These are phyloP conservation scores for Venturia asperata DNA, from an alignment of 2,329 filamentous ascomycete species.

Conservation along the genomic window DNA sequence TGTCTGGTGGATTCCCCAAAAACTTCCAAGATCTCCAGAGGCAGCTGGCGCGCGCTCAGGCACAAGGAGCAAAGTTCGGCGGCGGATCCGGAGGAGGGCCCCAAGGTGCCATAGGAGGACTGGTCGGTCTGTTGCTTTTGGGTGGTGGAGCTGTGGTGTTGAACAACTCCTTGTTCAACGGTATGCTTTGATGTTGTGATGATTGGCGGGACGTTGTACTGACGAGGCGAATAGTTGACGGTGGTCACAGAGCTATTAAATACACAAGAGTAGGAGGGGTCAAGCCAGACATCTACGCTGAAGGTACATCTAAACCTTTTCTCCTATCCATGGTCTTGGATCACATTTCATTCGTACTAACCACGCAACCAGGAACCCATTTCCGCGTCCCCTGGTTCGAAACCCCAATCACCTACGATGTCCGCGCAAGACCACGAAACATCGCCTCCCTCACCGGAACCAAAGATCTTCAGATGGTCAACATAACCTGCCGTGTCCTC, in stretches of 20 bases:
- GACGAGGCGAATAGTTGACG: constrained; percentile 60
- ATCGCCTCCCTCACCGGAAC: constrained; percentile 95
- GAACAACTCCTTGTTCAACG: constrained; percentile 63
- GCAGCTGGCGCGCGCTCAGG: constrained; percentile 44
- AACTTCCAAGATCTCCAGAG: constrained; percentile 59
- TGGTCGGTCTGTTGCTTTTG: constrained; percentile 48
- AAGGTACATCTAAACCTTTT: constrained; percentile 56
- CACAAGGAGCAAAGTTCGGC: constrained; percentile 44
- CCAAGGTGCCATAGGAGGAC: constrained; percentile 47
- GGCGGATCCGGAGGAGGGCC: constrained; percentile 43
- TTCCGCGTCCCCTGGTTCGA: constrained; percentile 95
- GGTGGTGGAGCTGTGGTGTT: constrained; percentile 48
- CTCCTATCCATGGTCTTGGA: neutral
- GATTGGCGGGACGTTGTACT: neutral
- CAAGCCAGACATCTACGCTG: constrained; percentile 88
- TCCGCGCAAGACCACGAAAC: constrained; percentile 93
- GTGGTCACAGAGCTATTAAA: constrained; percentile 98
- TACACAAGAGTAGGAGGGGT: constrained; percentile 91
- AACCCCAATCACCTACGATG: constrained; percentile 93
- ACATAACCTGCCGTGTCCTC: constrained; percentile 98
- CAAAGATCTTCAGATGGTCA: constrained; percentile 99
- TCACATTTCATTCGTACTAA: constrained; percentile 8
- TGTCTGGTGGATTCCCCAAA: constrained; percentile 47
- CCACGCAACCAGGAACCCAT: constrained; percentile 63
- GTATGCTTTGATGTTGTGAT: constrained; percentile 34